These are phyloP conservation scores for Phytophthora europaea DNA, from an alignment of 352 stramenopile species.

Conservation along the genomic window DNA sequence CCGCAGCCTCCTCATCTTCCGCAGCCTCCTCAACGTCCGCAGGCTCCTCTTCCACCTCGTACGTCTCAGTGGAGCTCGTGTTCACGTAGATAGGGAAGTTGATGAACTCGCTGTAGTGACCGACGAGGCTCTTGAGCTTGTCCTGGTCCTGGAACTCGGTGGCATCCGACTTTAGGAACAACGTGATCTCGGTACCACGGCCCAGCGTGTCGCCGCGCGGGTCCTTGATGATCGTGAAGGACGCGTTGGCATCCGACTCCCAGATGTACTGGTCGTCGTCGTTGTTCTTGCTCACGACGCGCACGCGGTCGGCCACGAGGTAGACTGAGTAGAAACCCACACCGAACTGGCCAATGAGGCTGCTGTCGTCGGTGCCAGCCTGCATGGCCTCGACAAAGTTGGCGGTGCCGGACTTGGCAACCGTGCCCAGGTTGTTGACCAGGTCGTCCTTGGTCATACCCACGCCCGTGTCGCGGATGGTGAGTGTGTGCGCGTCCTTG, in stretches of 20 bases:
- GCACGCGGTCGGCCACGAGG: conserved; percentile 96
- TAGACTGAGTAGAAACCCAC: conserved; percentile 99
- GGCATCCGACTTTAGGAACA: conserved; percentile 99
- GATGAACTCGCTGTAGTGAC: conserved; percentile 99
- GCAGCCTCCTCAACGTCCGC: conserved; percentile 56
- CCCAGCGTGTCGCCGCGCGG: conserved; percentile 96
- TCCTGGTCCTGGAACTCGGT: conserved; percentile 96
- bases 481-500: conserved; percentile 96
- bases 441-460: conserved; percentile 99
- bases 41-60: conserved; percentile 93
- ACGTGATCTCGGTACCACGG: conserved; percentile 98
- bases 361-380: conserved; percentile 92
- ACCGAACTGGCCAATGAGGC: conserved; percentile 99
- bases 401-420: conserved; percentile 98
- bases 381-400: conserved; percentile 99
- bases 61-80: conserved; percentile 92
- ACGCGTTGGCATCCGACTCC: conserved; percentile 97
- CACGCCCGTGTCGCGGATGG: conserved; percentile 98
- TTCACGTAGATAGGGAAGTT: conserved; percentile 99
- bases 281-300: conserved; percentile 98
- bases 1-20: conserved; percentile 72
- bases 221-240: conserved; percentile 97
- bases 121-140: conserved; percentile 96
- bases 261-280: conserved; percentile 99
- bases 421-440: conserved; percentile 97